These are phyloP conservation scores for Pseudocercospora cruenta DNA, from an alignment of 2,329 filamentous ascomycete species.

Conservation along the genomic window DNA sequence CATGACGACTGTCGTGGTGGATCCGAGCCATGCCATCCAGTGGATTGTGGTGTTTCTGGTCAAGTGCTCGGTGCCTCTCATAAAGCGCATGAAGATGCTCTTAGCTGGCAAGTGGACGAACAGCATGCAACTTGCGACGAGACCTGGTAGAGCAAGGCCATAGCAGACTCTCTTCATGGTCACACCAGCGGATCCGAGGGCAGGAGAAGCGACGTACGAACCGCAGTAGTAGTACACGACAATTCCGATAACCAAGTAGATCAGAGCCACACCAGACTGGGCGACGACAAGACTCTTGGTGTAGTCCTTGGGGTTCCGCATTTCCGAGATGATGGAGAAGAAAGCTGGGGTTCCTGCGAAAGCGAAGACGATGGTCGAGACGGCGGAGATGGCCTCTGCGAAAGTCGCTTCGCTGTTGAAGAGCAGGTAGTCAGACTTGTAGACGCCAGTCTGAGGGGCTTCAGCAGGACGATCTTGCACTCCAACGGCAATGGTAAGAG, in stretches of 20 bases:
- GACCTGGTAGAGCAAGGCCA: slow-evolving; percentile 39
- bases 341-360: slow-evolving; percentile 45
- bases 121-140: slow-evolving; percentile 33
- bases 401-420: slow-evolving; percentile 40
- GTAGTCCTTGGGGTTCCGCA: slow-evolving; percentile 43
- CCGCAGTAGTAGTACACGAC: slow-evolving; percentile 55
- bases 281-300: slow-evolving; percentile 40
- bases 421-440: slow-evolving; percentile 38
- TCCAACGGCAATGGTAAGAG: slow-evolving; percentile 40
- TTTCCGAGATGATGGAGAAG: slow-evolving; percentile 46
- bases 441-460: slow-evolving; percentile 37
- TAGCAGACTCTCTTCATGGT: slow-evolving; percentile 52
- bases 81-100: slow-evolving; percentile 35
- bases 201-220: slow-evolving; percentile 52
- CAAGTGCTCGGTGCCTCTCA: slow-evolving; percentile 33
- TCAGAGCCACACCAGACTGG: slow-evolving; percentile 26
- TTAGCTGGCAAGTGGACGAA: slow-evolving; percentile 38
- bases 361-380: slow-evolving; percentile 55
- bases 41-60: slow-evolving; percentile 30
- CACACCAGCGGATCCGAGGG: slow-evolving; percentile 51
- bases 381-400: slow-evolving; percentile 61
- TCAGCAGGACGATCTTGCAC: slow-evolving; percentile 42
- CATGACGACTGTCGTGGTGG: slow-evolving; percentile 27
- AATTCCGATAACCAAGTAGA: slow-evolving; percentile 44
- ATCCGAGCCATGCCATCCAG: slow-evolving; percentile 29